These are phyloP conservation scores for Daedaleopsis sinensis DNA, from an alignment of 768 basidiomycete genomes.

Conservation along the genomic window DNA sequence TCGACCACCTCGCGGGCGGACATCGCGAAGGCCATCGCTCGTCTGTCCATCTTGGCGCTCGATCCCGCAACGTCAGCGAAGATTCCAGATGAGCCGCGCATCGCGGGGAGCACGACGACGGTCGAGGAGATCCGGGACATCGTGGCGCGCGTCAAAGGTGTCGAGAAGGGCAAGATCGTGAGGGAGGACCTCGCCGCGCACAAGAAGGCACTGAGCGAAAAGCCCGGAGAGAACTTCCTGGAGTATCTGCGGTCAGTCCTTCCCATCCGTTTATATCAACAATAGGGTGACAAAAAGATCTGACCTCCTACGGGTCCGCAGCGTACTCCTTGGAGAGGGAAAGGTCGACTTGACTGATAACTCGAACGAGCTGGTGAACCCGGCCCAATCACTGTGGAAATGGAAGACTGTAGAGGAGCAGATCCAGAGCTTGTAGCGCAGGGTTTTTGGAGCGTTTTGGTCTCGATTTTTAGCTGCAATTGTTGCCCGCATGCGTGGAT, in stretches of 20 bases:
- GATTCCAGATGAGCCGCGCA: slow-evolving; percentile 22
- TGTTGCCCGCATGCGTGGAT: too few species aligned
- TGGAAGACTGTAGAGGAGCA: slow-evolving; percentile 23
- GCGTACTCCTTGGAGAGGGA: slow-evolving; percentile 24
- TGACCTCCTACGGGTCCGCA: background rate
- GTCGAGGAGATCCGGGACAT: slow-evolving; percentile 7
- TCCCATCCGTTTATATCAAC: background rate
- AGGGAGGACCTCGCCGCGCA: slow-evolving; percentile 5
- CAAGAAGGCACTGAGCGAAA: slow-evolving; percentile 4
- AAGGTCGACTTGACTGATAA: slow-evolving; percentile 26
- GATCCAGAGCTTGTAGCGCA: background rate
- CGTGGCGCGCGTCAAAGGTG: slow-evolving; percentile 3
- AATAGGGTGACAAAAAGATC: too few species aligned
- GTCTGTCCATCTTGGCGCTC: background rate
- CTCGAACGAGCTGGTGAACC: slow-evolving; percentile 26
- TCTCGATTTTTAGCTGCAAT: too few species aligned
- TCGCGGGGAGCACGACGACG: slow-evolving; percentile 10
- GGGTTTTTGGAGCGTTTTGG: too few species aligned
- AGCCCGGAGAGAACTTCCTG: background rate
- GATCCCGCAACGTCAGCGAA: background rate
- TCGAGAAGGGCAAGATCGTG: slow-evolving; percentile 8
- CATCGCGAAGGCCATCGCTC: background rate
- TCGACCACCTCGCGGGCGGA: background rate
- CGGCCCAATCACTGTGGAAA: slow-evolving; percentile 21
- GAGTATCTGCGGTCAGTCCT: slow-evolving; percentile 9